phyloP scores from a whole-genome alignment of 2,329 filamentous ascomycete species.

The Hypoxylon sp. region DNA sequence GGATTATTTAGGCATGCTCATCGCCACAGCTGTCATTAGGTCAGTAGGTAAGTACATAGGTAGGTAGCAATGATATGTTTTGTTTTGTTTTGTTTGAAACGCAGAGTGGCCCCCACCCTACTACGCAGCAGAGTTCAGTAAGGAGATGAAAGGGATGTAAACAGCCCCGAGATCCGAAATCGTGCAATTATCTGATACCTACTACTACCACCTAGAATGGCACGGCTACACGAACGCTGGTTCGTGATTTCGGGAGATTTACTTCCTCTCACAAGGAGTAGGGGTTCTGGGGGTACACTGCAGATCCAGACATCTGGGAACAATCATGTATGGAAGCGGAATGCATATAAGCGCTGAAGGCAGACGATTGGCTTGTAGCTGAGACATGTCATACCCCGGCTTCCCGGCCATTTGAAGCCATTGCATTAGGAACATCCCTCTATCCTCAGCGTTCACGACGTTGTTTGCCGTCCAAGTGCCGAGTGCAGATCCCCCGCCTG shows the following conservation, averaged over 20 bases:
- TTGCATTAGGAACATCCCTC: slow-evolving; percentile 2
- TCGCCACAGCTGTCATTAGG: no score
- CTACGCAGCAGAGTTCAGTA: no score
- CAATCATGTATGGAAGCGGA: slow-evolving; percentile 2
- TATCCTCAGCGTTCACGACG: slow-evolving; percentile 2
- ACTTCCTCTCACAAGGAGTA: slow-evolving; percentile 22
- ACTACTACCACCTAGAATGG: no score
- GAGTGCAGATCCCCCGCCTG: slow-evolving; percentile 18
- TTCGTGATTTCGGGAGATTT: slow-evolving; percentile 26
- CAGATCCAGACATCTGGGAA: slow-evolving; percentile 16
- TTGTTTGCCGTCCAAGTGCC: slow-evolving; percentile 17
- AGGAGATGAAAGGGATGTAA: no score
- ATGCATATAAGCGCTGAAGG: slow-evolving; percentile 12
- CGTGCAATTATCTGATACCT: no score
- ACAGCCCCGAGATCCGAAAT: no score
- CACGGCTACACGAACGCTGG: slow-evolving; percentile 23
- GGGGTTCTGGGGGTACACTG: slow-evolving; percentile 18
- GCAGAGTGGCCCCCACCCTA: no score
- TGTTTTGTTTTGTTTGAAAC: no score
- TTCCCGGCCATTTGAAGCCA: slow-evolving; percentile 1
- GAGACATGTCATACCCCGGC: slow-evolving; percentile 20
- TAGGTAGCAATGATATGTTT: no score
- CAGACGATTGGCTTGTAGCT: slow-evolving; percentile 12
- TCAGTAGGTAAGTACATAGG: no score
- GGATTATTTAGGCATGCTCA: no score